Evolutionary conservation across 352 stramenopile genomes (phyloP), one percentile per base, ranked within the genome.

Genomic region (Pelagophyceae sp.): DNA sequence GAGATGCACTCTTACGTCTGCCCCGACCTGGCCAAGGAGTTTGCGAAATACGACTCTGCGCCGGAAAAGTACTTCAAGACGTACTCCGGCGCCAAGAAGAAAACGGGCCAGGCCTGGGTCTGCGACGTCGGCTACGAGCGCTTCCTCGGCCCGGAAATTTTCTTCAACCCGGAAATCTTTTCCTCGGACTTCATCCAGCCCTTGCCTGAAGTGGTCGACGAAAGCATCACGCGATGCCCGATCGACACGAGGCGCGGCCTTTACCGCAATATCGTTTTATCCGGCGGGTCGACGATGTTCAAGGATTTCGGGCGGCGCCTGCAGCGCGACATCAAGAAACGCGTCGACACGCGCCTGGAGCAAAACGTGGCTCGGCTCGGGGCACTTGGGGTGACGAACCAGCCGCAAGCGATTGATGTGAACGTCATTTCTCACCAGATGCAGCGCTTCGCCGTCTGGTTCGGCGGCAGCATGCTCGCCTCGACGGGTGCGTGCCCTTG

Each of bases 161-260:
- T 98, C 81, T 98, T 98, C 81, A 97, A 96, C 82, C 94, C 94
- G 3, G 93, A 98, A 83, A 97, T 98, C 77, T 96, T 97, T 82
- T 94, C 87, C 64, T 93, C 88, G 29, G 90, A 98, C 75, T 97
- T 96, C 79, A 92, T 90, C 61, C 95, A 86, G 33, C 91, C 92
- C 60, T 85, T 98, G 76, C 92, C 93, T 27, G 91, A 95, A 38
- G 90, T 98, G 35, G 93, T 98, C 63, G 94, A 98, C 80, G 86
- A 98, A 78, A 89, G 90, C 3, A 98, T 98, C 77, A 85, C 97
- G 74, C 94, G 95, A 80, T 97, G 92, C 75, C 93, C 93, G 15
- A 97, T 98, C 82, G 94, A 98, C 83, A 96, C 91, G 60, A 87
- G 93, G 0, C 86, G 93, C 54, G 90, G 89, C 27, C 82, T 98